Evolutionary conservation across 441 rosid species (phyloP), one percentile per base, ranked within the genome.

Genomic region (Euphorbia corollata): DNA sequence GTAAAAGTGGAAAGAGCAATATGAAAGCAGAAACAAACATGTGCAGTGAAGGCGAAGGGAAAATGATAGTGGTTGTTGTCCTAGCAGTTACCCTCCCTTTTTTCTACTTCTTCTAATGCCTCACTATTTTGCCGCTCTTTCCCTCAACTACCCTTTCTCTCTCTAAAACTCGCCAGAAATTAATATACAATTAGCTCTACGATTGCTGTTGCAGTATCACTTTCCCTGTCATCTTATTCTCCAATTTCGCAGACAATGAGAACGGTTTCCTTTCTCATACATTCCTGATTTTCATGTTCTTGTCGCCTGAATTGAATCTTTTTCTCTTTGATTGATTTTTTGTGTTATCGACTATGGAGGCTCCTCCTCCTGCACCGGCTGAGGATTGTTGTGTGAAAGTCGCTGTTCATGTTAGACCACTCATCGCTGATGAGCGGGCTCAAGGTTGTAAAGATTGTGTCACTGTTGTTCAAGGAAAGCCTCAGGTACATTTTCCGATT

Each of bases 401-500:
- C 64, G 91, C 99, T 16, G 90, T 95, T 65, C 98, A 92, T 65
- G 72, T 92, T 23, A 83, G 99, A 68, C 99, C 99, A n/a, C 90
- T 95, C 56, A 90, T 95, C 71, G 90, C 85, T 20, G 97, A 92
- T 59, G 99, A 95, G 79, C 79, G 78, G 67, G 79, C 87, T 62
- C 96, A 88, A 73, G 96, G 99, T 12, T 95, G 97, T 76, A 82
- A 90, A 77, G 98, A 95, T 69, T 95, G 99, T 53, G 93, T 88
- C 77, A 68, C 86, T 74, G 91, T 92, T 59, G 81, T 85, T 20
- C 61, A 86, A n/a, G 95, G 93, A 65, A 87, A 95, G 91, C 95
- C 99, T 16, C 99, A 95, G 97, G 99, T 91, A 79, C 80, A 63
- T 60, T 55, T 54, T 68, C n/a, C 45, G 30, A 1, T 24, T 27